phyloP scores from a whole-genome alignment of 306 rosid genomes.

The Pterocarpus macrocarpus region DNA sequence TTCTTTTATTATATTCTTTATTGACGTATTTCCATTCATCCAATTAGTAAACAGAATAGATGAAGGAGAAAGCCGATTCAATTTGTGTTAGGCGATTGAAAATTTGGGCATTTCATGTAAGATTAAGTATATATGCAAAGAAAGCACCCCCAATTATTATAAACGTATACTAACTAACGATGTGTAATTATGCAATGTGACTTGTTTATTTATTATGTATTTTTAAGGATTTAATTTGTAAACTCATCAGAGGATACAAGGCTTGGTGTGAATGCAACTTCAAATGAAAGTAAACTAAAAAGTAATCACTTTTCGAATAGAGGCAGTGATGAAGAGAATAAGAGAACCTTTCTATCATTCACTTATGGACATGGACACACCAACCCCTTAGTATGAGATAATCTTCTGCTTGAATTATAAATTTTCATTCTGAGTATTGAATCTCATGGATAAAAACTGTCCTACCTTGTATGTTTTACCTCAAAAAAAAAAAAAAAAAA shows the following conservation, averaged over 20 bases:
- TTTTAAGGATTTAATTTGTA: background rate
- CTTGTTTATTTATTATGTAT: background rate
- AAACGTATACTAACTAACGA: too few species aligned
- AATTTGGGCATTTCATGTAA: too few species aligned
- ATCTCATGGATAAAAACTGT: background rate
- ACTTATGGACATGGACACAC: too few species aligned
- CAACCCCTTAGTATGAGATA: background rate
- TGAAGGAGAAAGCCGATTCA: constrained; percentile 14
- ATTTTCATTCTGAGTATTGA: background rate
- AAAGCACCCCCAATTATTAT: too few species aligned
- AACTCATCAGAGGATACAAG: background rate
- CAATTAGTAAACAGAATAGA: background rate
- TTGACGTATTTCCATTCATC: background rate
- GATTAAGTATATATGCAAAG: too few species aligned
- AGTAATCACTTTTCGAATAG: background rate
- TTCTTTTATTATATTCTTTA: too few species aligned
- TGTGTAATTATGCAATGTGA: too few species aligned
- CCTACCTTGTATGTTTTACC: constrained; percentile 18
- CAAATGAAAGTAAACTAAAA: background rate
- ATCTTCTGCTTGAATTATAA: background rate
- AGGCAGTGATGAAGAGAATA: too few species aligned
- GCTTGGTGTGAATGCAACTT: background rate
- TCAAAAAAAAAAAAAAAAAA: too few species aligned
- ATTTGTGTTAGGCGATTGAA: background rate
- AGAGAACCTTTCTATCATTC: too few species aligned